A percentile compares a stretch with the other conserved stretches of the same genome.
Evolutionary conservation across 192 early-diverging fungal genomes (phyloP).

Genomic region (Umbelopsis vinacea): DNA sequence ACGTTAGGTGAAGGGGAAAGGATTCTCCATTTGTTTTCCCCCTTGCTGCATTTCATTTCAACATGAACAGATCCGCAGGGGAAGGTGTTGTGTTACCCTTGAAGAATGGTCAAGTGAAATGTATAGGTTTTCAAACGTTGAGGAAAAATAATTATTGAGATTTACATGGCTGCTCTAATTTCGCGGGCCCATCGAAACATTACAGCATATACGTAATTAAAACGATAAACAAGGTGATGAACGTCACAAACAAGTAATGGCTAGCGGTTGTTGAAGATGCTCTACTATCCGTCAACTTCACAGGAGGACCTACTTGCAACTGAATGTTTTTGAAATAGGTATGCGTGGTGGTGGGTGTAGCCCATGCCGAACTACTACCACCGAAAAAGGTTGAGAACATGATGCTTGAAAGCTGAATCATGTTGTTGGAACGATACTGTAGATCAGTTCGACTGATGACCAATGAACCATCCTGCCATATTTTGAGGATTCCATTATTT

Average conservation of each 20-base stretch:
- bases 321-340: slow-evolving; percentile 52
- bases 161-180: too few relatives aligned
- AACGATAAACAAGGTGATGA: not conserved
- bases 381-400: slow-evolving; percentile 62
- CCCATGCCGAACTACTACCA: slow-evolving; percentile 44
- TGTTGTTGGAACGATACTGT: slow-evolving; percentile 43
- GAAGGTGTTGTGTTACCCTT: too few relatives aligned
- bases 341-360: slow-evolving; percentile 38
- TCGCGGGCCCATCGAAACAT: too few relatives aligned
- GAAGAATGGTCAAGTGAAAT: too few relatives aligned
- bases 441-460: slow-evolving; percentile 43
- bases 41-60: not conserved
- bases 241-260: not conserved
- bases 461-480: slow-evolving; percentile 47
- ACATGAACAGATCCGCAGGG: too few relatives aligned
- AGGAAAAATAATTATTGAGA: too few relatives aligned
- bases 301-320: slow-evolving; percentile 47
- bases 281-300: slow-evolving; percentile 12
- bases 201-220: not conserved
- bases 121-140: too few relatives aligned
- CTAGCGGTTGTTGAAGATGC: not conserved
- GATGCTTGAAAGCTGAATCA: slow-evolving; percentile 47
- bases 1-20: not conserved
- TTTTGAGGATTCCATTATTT: slow-evolving; percentile 45
- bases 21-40: not conserved